Evolutionary conservation across 129 eudicot genomes (phyloP), one percentile per base, ranked within the genome.

Genomic region (Cynara cardunculus): DNA sequence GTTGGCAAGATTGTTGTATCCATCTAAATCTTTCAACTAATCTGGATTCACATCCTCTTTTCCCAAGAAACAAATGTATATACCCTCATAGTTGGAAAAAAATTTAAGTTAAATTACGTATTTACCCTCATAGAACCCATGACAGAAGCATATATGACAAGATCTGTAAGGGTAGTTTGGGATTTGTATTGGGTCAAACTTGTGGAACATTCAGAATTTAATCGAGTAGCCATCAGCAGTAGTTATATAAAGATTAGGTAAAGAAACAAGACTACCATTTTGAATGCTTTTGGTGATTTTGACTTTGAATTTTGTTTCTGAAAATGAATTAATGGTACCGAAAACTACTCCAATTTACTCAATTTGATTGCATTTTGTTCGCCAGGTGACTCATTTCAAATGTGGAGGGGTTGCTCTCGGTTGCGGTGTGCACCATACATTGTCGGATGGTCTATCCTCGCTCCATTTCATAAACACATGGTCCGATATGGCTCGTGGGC

Each of bases 341-440:
- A 46, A 46, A 46, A 16, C 61, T 46, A 46, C 61, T 49, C 62
- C 21, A 49, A 49, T 49, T 46, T 12, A 46, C 59, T 46, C 19
- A 12, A 13, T 49, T 18, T 53, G 22, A 53, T 18, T 53, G 8
- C 64, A n/a, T 53, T 78, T 28, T 46, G 11, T 71, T 25, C 3
- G 2, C 4, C 75, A 91, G 89, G 82, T 91, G 4, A 89, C 97
- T 0, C 88, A 80, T 70, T 91, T 91, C 71, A 87, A 82, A 30
- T 91, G 97, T 34, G 90, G 94, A 18, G 90, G 94, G 67, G 87
- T 90, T 0, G 73, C 88, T 26, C 79, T 90, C 11, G 91, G 91
- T 18, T 78, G 85, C 7, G 91, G 88, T 2, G 82, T 86, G 39
- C 81, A 75, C 9, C 94, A 90, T 46, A 84, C 85, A 10, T 44